These are phyloP conservation scores for Plasmodium falciparum DNA, from an alignment of 169 alveolate genomes.

Conservation along the genomic window DNA sequence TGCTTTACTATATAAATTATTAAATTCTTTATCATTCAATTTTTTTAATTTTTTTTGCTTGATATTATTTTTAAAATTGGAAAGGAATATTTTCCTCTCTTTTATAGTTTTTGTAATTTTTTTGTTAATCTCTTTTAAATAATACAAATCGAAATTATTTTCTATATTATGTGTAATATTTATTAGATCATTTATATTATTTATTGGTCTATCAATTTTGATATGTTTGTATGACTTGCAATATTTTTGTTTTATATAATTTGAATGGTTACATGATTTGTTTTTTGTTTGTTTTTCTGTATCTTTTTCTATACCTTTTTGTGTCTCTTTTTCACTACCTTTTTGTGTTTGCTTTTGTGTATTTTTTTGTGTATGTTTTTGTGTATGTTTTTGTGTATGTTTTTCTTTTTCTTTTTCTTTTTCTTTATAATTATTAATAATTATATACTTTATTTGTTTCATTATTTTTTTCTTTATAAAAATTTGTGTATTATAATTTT, in stretches of 20 bases:
- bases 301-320: no score
- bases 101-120: constrained; percentile 21
- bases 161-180: constrained; percentile 32
- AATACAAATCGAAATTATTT: background rate
- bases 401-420: background rate
- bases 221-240: background rate
- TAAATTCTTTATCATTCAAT: constrained; percentile 28
- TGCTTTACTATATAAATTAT: constrained; percentile 33
- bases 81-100: constrained; percentile 62
- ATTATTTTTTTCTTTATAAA: constrained; percentile 3
- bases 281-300: background rate
- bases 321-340: no score
- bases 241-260: background rate
- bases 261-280: background rate
- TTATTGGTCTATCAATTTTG: constrained; percentile 9
- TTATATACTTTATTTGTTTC: background rate
- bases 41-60: constrained; percentile 42
- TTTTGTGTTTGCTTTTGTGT: no score
- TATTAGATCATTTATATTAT: constrained; percentile 50
- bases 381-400: background rate
- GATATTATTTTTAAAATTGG: constrained; percentile 29
- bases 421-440: background rate
- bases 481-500: background rate
- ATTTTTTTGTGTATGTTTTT: no score
- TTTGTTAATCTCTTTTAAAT: constrained; percentile 28